phyloP scores from a whole-genome alignment of 306 rosid genomes.

The Sophora flavescens region DNA sequence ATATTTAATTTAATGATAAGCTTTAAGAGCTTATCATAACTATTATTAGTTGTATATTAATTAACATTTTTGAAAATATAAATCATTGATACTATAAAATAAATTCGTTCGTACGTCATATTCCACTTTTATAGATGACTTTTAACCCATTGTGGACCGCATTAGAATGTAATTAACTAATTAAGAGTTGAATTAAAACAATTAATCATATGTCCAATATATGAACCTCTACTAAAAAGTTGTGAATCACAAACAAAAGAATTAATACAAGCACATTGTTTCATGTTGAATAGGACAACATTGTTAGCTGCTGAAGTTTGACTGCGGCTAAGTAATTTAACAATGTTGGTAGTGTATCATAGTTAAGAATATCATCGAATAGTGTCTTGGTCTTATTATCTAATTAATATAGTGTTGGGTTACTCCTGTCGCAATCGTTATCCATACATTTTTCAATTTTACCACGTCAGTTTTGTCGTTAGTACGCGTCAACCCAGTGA shows the following conservation, averaged over 20 bases:
- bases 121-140: conserved; percentile 9
- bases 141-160: conserved; percentile 7
- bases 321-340: not conserved
- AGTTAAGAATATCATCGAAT: conserved; percentile 10
- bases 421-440: conserved; percentile 54
- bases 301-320: conserved; percentile 34
- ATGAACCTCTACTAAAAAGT: not conserved
- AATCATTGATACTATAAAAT: not conserved
- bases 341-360: not conserved
- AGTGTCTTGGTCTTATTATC: conserved; percentile 6
- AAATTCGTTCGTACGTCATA: not conserved
- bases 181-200: not conserved
- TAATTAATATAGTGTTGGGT: conserved; percentile 20
- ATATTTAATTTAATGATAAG: conserved; percentile 32
- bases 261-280: conserved; percentile 2
- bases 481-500: conserved; percentile 48
- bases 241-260: not conserved
- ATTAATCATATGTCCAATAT: not conserved
- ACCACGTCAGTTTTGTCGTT: conserved; percentile 53
- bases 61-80: conserved; percentile 1
- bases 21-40: not conserved
- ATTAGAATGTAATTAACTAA: not conserved
- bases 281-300: conserved; percentile 28
- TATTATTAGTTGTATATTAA: not conserved
- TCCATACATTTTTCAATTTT: conserved; percentile 44